Evolutionary conservation across 2,329 filamentous ascomycete species (phyloP).

Genomic region (Fusarium guadeloupense): DNA sequence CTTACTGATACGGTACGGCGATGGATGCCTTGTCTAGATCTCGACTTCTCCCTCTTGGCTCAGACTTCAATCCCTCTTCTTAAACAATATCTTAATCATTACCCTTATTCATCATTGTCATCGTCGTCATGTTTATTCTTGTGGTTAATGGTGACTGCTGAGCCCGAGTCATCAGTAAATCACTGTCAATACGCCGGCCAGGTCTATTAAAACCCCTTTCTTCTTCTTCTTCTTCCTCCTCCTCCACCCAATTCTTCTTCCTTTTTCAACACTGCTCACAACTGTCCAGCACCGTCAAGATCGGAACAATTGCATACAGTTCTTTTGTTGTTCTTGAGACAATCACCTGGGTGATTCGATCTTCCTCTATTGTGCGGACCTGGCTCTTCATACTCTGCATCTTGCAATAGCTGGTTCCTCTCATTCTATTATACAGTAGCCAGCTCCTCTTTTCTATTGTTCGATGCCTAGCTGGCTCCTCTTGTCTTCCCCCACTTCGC

Average conservation of each 20-base stretch:
- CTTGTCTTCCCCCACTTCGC: too few relatives aligned
- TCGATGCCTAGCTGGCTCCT: not conserved
- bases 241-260: not conserved
- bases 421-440: not conserved
- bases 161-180: not conserved
- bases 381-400: too few relatives aligned
- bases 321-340: not conserved
- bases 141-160: not conserved
- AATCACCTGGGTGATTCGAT: not conserved
- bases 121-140: not conserved
- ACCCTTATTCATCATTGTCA: not conserved
- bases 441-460: too few relatives aligned
- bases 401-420: not conserved
- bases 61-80: not conserved
- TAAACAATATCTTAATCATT: not conserved
- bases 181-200: conserved; percentile 4
- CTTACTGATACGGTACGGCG: not conserved
- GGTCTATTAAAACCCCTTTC: not conserved
- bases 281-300: conserved; percentile 7
- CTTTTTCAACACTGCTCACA: not conserved
- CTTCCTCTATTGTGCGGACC: not conserved
- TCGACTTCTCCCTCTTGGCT: not conserved
- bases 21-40: not conserved
- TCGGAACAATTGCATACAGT: not conserved
- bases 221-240: not conserved